A percentile compares a stretch with the other conserved stretches of the same genome.
Evolutionary conservation across 2,329 filamentous ascomycete genomes (phyloP).

Genomic region (Aspergillus sp.): DNA sequence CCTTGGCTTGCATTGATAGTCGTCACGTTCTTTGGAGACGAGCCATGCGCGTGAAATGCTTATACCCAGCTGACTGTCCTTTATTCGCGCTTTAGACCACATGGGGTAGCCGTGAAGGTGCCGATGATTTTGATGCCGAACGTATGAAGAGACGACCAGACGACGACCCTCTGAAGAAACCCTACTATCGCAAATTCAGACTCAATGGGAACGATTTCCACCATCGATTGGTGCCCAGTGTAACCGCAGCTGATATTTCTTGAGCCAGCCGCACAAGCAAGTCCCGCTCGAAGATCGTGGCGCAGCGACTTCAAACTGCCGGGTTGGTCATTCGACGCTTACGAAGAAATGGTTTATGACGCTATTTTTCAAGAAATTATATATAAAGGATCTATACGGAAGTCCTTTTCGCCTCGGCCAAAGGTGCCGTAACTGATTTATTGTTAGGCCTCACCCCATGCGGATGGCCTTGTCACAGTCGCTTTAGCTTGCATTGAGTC

Average conservation of each 20-base stretch:
- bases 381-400: neutral
- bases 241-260: neutral
- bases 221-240: neutral
- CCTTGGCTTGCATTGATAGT: no score
- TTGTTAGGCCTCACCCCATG: neutral
- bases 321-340: neutral
- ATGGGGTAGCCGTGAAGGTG: slow-evolving; percentile 91
- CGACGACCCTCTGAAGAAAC: slow-evolving; percentile 34
- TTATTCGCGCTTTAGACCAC: slow-evolving; percentile 64
- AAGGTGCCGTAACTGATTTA: neutral
- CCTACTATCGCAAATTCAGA: slow-evolving; percentile 32
- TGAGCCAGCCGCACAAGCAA: neutral
- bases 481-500: slow-evolving; percentile 1
- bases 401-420: neutral
- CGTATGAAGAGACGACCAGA: slow-evolving; percentile 57
- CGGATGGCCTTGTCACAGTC: slow-evolving; percentile 3
- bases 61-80: slow-evolving; percentile 5
- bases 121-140: slow-evolving; percentile 76
- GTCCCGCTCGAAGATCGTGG: neutral
- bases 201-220: slow-evolving; percentile 22
- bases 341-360: slow-evolving; percentile 12
- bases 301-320: neutral
- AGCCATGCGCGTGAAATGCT: neutral
- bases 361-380: neutral
- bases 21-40: neutral